These are phyloP conservation scores for Fusarium citri DNA, from an alignment of 2,329 filamentous ascomycete species.

Conservation along the genomic window DNA sequence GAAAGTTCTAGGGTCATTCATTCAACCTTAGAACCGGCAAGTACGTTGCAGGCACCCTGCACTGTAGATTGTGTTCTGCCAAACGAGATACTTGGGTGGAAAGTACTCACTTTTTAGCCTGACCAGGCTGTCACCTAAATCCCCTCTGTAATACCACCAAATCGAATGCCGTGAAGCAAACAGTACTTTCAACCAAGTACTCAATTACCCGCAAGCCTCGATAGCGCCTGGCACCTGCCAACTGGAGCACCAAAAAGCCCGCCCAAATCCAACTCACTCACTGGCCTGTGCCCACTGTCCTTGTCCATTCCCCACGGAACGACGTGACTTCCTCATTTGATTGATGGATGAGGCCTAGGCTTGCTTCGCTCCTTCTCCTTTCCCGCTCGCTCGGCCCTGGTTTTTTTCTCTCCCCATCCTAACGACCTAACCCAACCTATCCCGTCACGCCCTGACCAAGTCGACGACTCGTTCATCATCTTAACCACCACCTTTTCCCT, in stretches of 20 bases:
- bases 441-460: slow-evolving; percentile 38
- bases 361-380: slow-evolving; percentile 45
- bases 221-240: slow-evolving; percentile 41
- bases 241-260: slow-evolving; percentile 33
- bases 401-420: slow-evolving; percentile 43
- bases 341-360: slow-evolving; percentile 32
- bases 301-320: slow-evolving; percentile 34
- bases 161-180: neutral
- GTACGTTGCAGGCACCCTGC: slow-evolving; percentile 19
- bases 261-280: slow-evolving; percentile 7
- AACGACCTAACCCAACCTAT: slow-evolving; percentile 36
- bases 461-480: slow-evolving; percentile 44
- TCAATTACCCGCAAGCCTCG: slow-evolving; percentile 21
- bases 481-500: slow-evolving; percentile 37
- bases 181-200: slow-evolving; percentile 11
- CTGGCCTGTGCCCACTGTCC: slow-evolving; percentile 39
- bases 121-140: slow-evolving; percentile 18
- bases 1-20: neutral
- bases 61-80: slow-evolving; percentile 9
- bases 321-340: slow-evolving; percentile 47
- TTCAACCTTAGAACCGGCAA: slow-evolving; percentile 3
- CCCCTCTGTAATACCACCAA: neutral
- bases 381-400: slow-evolving; percentile 44
- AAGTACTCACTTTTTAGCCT: slow-evolving; percentile 37
- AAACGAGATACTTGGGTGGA: slow-evolving; percentile 15